These are phyloP conservation scores for Chimonanthus salicifolius DNA, from an alignment of 164 flowering plant species.

Conservation along the genomic window DNA sequence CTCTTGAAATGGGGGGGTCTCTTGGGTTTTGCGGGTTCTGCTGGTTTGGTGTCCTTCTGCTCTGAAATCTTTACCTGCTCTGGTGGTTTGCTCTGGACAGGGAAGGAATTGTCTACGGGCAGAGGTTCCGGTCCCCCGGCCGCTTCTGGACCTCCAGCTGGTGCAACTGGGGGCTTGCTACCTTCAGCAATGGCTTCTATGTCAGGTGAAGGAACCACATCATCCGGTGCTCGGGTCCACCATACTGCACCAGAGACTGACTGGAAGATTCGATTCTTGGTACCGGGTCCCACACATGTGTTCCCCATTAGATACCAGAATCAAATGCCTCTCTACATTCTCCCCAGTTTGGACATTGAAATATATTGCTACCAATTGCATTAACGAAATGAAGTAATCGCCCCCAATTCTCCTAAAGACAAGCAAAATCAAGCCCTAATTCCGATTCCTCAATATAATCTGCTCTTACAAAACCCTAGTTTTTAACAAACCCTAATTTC, in stretches of 20 bases:
- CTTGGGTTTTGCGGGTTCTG: constrained; percentile 21
- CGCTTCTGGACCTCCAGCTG: background rate
- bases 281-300: constrained; percentile 32
- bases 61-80: constrained; percentile 29
- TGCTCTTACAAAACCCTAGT: background rate
- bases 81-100: constrained; percentile 40
- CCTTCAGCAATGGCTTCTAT: constrained; percentile 4
- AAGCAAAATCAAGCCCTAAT: background rate
- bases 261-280: constrained; percentile 34
- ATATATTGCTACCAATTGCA: constrained; percentile 1
- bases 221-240: constrained; percentile 22
- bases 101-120: background rate
- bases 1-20: constrained; percentile 41
- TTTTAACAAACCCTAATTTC: background rate
- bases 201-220: constrained; percentile 2
- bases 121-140: background rate
- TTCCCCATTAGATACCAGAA: constrained; percentile 51
- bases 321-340: constrained; percentile 7
- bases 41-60: constrained; percentile 13
- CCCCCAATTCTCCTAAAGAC: background rate
- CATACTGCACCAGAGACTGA: constrained; percentile 36
- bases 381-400: background rate
- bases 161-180: background rate
- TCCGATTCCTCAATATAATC: background rate
- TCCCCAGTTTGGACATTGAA: constrained; percentile 8